Conservation (phyloP, 148 eudicot genomes). For the Cornus kousa region DNA sequence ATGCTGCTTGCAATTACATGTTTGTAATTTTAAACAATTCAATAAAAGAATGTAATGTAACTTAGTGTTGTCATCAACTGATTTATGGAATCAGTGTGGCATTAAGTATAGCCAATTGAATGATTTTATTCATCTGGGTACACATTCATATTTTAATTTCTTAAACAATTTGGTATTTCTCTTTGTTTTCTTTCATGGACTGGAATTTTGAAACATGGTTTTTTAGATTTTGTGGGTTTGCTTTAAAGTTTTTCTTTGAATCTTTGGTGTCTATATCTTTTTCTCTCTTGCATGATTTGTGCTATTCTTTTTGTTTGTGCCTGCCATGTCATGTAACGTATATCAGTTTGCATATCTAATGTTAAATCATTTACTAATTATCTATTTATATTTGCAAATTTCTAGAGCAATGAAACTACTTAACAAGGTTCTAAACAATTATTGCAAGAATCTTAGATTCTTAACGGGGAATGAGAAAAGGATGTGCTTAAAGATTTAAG, state of each 20-base stretch:
- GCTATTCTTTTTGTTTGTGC: not conserved
- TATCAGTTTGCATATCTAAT: not conserved
- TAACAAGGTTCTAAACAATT: not conserved
- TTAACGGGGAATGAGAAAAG: not conserved
- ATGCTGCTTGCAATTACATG: not conserved
- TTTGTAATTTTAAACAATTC: not conserved
- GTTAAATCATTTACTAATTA: not conserved
- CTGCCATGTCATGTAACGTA: not conserved
- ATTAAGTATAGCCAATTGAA: not conserved
- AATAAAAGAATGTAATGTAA: not conserved
- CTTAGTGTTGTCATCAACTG: not conserved
- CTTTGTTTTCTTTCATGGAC: not conserved
- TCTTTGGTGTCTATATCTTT: not conserved
- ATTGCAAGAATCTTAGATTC: not conserved
- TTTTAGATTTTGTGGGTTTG: not conserved
- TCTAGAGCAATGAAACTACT: not conserved
- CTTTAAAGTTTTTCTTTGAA: not conserved
- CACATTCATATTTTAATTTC: not conserved
- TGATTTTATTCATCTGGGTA: no score
- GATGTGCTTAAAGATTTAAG: not conserved
- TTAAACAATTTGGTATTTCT: not conserved
- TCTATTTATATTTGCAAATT: not conserved
- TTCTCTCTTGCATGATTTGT: no score
- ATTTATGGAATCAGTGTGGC: not conserved
- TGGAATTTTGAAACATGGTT: not conserved